phyloP scores from a whole-genome alignment of 306 rosid species.

The Ormosia semicastrata region DNA sequence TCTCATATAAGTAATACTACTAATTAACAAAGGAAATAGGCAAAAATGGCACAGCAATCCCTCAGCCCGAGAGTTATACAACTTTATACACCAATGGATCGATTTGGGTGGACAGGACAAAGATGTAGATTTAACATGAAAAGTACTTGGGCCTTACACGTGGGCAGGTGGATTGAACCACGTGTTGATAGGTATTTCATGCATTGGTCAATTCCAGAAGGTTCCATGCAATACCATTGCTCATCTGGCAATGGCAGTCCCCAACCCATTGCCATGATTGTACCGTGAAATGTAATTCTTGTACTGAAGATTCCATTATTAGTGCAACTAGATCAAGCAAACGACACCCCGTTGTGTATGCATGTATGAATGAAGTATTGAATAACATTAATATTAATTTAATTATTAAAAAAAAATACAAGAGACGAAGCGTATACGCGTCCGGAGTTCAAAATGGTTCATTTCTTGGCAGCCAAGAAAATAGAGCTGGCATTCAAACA shows the following conservation, averaged over 20 bases:
- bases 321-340: background rate
- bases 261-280: background rate
- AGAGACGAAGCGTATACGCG: background rate
- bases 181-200: slow-evolving; percentile 19
- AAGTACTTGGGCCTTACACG: background rate
- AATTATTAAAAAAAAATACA: background rate
- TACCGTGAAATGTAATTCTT: background rate
- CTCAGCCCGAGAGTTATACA: background rate
- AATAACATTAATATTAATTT: background rate
- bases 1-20: too few relatives aligned
- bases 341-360: background rate
- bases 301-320: background rate
- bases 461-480: background rate
- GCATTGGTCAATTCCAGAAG: slow-evolving; percentile 25
- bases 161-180: background rate
- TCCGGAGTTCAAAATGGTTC: background rate
- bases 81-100: background rate
- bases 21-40: too few relatives aligned
- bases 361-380: background rate
- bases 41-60: background rate
- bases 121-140: background rate
- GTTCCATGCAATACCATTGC: background rate
- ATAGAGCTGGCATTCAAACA: background rate
- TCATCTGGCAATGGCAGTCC: background rate
- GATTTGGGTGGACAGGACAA: background rate